Base-by-base conservation (phyloP, 345 rosid species). In the Syzygium aromaticum region DNA sequence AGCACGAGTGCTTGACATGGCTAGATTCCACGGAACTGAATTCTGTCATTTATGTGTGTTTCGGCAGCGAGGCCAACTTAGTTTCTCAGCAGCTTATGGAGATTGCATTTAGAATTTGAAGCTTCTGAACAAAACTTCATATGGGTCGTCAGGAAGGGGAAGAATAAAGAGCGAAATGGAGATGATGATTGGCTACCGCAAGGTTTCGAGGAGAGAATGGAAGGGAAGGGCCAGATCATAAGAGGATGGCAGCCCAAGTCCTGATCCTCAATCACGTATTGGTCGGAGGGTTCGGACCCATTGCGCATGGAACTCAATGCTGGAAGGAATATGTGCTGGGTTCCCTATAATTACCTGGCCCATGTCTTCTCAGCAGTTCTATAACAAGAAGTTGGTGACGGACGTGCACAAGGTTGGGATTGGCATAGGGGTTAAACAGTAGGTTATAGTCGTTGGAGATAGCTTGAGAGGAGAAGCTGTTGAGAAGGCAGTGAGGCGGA, bases 161-260 rank as follows among this genome's bases (percentile, higher is more conserved):
- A 15, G 54, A 53, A 53, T 21, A 16, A 53, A 53, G 54, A 53
- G 54, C 54, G 8, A 53, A 53, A 77, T 8, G 84, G 80, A n/a
- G 67, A 51, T n/a, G 53, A 84, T 27, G 59, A 86, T 2, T 83
- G 84, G 87, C 14, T 83, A 33, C 84, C 84, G 0, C 84, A 53
- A 51, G 83, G 77, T 80, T 91, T 88, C 54, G 92, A 92, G 90
- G 56, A 87, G 40, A 88, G 87, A 87, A 88, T 40, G 77, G 82
- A 84, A 84, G 92, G 89, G 1, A 86, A 80, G 15, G 88, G 88
- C 9, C 6, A 54, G 6, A 46, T 84, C 9, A 57, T 87, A 30
- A 67, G 56, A 53, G 56, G 56, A 53, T 30, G 77, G 77, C 43
- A 30, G 23, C 9, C 43, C 77, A 64, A 64, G 22, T 30, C 11